Conservation (phyloP, 2,329 filamentous ascomycete genomes). For the Pseudocercospora fijiensis region DNA sequence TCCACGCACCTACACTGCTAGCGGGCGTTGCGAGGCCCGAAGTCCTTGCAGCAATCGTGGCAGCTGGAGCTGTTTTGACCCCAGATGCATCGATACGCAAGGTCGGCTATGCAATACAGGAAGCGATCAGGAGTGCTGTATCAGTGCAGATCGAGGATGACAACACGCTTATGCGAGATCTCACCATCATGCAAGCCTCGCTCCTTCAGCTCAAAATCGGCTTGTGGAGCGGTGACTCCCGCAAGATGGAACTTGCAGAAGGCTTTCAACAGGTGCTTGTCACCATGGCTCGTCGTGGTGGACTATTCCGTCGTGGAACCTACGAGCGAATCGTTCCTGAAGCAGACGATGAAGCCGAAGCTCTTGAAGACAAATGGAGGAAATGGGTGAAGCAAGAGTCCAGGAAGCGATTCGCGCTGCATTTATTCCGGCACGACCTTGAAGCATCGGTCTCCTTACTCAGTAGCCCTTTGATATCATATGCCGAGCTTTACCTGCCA, state of each 20-base stretch:
- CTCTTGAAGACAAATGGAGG: constrained; percentile 64
- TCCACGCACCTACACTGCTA: constrained; percentile 61
- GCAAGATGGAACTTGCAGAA: constrained; percentile 60
- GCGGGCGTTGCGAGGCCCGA: constrained; percentile 58
- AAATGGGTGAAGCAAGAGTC: constrained; percentile 64
- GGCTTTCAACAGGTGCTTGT: constrained; percentile 56
- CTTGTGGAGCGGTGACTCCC: constrained; percentile 59
- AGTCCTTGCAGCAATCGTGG: constrained; percentile 59
- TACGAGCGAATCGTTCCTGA: constrained; percentile 49
- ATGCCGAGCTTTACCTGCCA: constrained; percentile 66
- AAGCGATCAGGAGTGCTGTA: constrained; percentile 46
- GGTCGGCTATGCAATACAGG: constrained; percentile 57
- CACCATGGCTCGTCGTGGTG: constrained; percentile 56
- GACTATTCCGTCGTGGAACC: constrained; percentile 55
- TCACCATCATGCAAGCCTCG: constrained; percentile 54
- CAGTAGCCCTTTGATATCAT: constrained; percentile 65
- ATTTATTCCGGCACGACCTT: constrained; percentile 64
- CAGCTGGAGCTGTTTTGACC: constrained; percentile 60
- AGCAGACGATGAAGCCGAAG: constrained; percentile 56
- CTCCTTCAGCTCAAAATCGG: constrained; percentile 54
- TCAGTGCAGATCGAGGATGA: constrained; percentile 49
- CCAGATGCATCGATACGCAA: constrained; percentile 59
- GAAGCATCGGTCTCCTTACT: constrained; percentile 67
- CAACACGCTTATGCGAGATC: constrained; percentile 52
- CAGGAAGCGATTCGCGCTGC: constrained; percentile 67